Base-by-base conservation (phyloP, 2,329 filamentous ascomycete species). In the Talaromyces amestolkiae region DNA sequence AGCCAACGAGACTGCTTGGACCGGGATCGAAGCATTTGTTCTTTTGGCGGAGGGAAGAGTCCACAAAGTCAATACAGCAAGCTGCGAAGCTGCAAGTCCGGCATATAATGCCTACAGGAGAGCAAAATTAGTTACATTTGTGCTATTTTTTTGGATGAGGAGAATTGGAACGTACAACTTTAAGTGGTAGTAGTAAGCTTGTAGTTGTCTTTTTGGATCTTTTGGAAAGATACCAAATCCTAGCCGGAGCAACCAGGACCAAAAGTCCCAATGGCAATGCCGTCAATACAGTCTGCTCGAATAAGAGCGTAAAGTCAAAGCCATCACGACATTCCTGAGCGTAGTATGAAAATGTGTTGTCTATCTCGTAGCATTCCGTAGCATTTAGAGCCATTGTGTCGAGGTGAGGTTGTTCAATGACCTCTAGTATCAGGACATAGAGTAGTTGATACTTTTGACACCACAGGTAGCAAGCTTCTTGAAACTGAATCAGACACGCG, bases 281-380 rank as follows among this genome's bases (percentile, higher is more conserved):
- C 22, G 72, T 70, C 56, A 81, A 70, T 41, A 81, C 75, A 2
- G 74, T 74, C 65, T 82, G 79, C 67, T 82, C 79, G 64, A 82
- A 82, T n/a, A 82, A 71, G 54, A 81, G 73, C 24, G 80, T 80
- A 67, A 82, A 81, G 65, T 81, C 80, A 67, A 81, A 80, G 13
- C 73, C 75, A 22, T 74, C 75, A 24, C 77, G 75, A 72, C 78
- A 80, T 45, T 70, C 69, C 22, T 69, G 65, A 11, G 75, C 75
- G 66, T 73, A 73, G 63, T 74, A 72, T 31, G 70, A 72, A 43
- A 80, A 70, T 8, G 73, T 72, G 65, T 78, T 75, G 68, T 79
- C 77, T 49, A 75, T 68, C 66, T 72, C 70, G 24, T 65, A 70
- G 70, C 76, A 78, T 61, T 68, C 49, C 53, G 70, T 68, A 33